Evolutionary conservation across 208 protist species (phyloP), one percentile per base, ranked within the genome.

Genomic region (Herpetomonas samuelpessoai): DNA sequence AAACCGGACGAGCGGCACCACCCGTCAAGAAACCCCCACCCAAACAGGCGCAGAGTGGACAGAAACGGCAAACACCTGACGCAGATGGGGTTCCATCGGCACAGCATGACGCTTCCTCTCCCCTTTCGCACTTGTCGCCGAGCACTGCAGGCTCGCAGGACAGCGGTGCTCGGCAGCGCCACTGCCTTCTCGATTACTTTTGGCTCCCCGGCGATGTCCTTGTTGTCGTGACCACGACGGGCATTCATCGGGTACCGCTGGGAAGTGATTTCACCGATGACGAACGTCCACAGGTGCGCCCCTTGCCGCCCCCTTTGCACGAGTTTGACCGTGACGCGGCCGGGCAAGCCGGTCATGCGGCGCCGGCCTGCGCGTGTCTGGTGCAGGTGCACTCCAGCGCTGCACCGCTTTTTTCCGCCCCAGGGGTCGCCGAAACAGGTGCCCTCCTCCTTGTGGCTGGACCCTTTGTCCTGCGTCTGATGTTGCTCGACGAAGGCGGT

Each of bases 171-270:
- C 2, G 14, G 2, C 21, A 6, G 6, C 12, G 22, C 28, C 14
- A 46, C n/a, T 29, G 48, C 30, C 3, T 84, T 12, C 16, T 91
- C 3, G 78, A 77, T 57, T 89, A 86, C 65, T 49, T 67, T 21
- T 92, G 88, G 86, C 62, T 80, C 25, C 68, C 59, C 7, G 49
- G 69, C 19, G 88, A 89, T 45, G 62, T 76, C 3, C 72, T 95
- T 2, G 64, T 86, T 12, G 64, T 91, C 12, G 56, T 91, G 25
- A 88, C 81, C 2, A 52, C 41, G 10, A 45, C 57, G 1, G 80
- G 85, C 16, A 56, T 92, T 21, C 74, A 86, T 55, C 12, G 79
- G 7, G 39, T 91, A 29, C 39, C 50, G 10, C 63, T 91, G 16
- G 52, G 53, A 16, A 57, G 65, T 19, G 61, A 80, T 27, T 49